phyloP scores from a whole-genome alignment of 495 filamentous ascomycete genomes.

The Tuber melanosporum region DNA sequence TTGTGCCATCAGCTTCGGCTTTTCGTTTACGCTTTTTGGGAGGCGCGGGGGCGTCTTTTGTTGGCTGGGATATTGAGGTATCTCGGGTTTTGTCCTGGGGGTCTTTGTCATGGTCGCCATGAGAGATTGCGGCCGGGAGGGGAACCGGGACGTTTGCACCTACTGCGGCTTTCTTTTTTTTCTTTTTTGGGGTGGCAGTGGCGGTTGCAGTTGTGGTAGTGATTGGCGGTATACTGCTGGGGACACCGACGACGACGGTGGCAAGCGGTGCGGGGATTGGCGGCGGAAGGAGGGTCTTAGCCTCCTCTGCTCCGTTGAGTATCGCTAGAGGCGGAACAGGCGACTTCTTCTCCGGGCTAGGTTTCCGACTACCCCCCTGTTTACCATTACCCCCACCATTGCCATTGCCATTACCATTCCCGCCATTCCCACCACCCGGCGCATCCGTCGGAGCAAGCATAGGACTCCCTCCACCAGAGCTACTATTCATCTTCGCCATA shows the following conservation, averaged over 20 bases:
- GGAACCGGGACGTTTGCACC: neutral
- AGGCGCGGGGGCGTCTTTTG: conserved; percentile 5
- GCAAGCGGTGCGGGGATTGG: conserved; percentile 10
- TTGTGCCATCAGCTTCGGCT: conserved; percentile 11
- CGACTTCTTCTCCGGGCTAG: conserved; percentile 35
- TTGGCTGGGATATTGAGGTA: conserved; percentile 14
- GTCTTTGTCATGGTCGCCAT: conserved; percentile 13
- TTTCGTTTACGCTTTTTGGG: conserved; percentile 40
- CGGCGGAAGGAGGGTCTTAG: conserved; percentile 9
- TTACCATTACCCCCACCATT: conserved; percentile 3
- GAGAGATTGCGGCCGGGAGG: conserved; percentile 4
- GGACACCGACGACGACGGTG: conserved; percentile 2
- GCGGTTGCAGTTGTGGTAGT: conserved; percentile 2
- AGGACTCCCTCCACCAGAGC: conserved; percentile 27
- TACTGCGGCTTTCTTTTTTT: conserved; percentile 31
- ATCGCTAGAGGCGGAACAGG: conserved; percentile 15
- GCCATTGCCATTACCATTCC: neutral
- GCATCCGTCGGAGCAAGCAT: conserved; percentile 35
- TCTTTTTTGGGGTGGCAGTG: conserved; percentile 33
- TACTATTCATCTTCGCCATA: conserved; percentile 40
- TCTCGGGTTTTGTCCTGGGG: conserved; percentile 17
- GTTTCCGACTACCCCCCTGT: conserved; percentile 23
- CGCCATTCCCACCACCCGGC: conserved; percentile 4
- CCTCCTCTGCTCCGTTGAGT: neutral
- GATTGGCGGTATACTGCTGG: neutral